Evolutionary conservation across 2,329 filamentous ascomycete species (phyloP).

Genomic region (Parastagonospora nodorum): DNA sequence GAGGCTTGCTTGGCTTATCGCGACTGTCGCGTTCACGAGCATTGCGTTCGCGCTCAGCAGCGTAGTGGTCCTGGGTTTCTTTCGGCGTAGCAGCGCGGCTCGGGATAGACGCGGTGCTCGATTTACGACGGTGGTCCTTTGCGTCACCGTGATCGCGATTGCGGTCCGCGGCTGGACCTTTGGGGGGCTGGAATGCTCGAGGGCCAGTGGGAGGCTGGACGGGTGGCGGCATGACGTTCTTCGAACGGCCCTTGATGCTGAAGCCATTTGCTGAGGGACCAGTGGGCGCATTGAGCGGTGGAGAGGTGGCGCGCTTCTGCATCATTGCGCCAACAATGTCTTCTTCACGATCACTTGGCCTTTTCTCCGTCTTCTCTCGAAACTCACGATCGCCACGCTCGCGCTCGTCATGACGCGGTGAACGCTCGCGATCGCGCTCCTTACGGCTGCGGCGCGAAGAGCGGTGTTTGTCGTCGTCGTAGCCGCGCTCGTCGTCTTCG

Average conservation of each 20-base stretch:
- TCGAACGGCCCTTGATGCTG: conserved; percentile 48
- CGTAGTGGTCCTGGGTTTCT: conserved; percentile 62
- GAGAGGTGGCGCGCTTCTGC: conserved; percentile 36
- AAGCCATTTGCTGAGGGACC: conserved; percentile 52
- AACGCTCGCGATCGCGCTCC: conserved; percentile 47
- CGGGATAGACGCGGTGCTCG: conserved; percentile 16
- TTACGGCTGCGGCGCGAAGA: conserved; percentile 50
- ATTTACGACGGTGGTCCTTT: conserved; percentile 23
- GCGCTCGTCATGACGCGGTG: conserved; percentile 31
- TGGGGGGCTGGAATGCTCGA: conserved; percentile 41
- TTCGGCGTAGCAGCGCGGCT: conserved; percentile 20
- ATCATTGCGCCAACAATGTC: conserved; percentile 34
- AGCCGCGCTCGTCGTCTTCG: conserved; percentile 43
- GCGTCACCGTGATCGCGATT: conserved; percentile 28
- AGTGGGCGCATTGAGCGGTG: conserved; percentile 41
- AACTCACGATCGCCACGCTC: conserved; percentile 28
- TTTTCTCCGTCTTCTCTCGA: conserved; percentile 23
- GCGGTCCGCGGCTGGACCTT: conserved; percentile 44
- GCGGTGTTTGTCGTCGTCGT: conserved; percentile 48
- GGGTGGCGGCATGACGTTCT: conserved; percentile 36
- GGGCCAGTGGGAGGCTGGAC: conserved; percentile 45
- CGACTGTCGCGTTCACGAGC: conserved; percentile 36
- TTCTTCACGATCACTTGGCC: conserved; percentile 17
- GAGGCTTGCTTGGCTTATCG: conserved; percentile 20
- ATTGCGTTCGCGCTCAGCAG: conserved; percentile 67